Evolutionary conservation across 148 eudicot genomes (phyloP).

Genomic region (Mesembryanthemum crystallinum): DNA sequence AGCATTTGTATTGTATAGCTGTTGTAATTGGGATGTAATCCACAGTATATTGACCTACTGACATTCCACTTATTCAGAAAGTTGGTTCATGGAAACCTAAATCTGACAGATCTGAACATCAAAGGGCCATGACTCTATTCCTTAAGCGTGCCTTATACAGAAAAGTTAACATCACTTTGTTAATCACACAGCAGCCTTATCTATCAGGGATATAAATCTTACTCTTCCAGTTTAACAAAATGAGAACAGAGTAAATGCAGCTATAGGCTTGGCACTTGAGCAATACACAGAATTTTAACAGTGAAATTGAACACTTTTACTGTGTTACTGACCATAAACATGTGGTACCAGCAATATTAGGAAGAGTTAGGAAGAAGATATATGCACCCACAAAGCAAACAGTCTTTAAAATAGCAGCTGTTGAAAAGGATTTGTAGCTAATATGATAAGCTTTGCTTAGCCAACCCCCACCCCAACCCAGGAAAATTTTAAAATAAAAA

Average conservation of each 20-base stretch:
- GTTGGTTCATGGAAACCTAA: not conserved
- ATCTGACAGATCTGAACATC: not conserved
- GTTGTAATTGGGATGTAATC: no score
- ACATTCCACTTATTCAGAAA: no score
- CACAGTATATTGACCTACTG: no score
- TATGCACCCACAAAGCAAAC: no score
- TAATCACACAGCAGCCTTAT: not conserved
- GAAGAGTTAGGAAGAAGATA: not conserved
- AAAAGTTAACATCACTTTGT: not conserved
- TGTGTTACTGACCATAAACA: not conserved
- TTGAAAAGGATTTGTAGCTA: no score
- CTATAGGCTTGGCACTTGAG: not conserved
- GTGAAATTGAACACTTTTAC: not conserved
- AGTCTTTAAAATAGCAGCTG: no score
- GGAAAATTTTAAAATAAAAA: no score
- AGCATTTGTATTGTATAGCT: no score
- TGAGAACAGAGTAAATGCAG: not conserved
- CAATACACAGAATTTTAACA: not conserved
- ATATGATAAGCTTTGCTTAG: no score
- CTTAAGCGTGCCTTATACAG: not conserved
- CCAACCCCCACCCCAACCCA: no score
- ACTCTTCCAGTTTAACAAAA: not conserved
- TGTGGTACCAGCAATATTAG: not conserved
- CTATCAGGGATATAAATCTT: not conserved
- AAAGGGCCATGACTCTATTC: not conserved